phyloP scores from a whole-genome alignment of 495 filamentous ascomycete species.

The Hyphodiscus hymeniophilus region DNA sequence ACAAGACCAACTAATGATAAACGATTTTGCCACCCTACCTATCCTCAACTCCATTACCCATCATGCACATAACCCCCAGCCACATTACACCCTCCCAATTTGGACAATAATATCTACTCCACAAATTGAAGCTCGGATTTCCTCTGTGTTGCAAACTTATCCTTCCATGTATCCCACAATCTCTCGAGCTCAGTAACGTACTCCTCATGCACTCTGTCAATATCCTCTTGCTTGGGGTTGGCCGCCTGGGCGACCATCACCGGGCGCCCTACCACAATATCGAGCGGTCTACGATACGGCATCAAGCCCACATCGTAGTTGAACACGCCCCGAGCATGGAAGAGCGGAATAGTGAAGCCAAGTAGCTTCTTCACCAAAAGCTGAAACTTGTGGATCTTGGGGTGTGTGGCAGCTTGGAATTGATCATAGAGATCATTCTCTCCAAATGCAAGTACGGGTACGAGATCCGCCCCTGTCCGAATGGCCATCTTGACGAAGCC shows the following conservation, averaged over 20 bases:
- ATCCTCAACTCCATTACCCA: no score
- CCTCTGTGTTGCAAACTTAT: constrained; percentile 67
- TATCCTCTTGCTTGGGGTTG: constrained; percentile 59
- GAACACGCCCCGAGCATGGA: constrained; percentile 88
- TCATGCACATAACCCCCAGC: no score
- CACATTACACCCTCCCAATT: no score
- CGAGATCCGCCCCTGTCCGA: constrained; percentile 80
- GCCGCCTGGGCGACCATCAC: constrained; percentile 53
- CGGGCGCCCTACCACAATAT: constrained; percentile 79
- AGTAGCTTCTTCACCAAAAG: constrained; percentile 70
- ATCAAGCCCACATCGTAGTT: constrained; percentile 96
- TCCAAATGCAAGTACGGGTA: constrained; percentile 85
- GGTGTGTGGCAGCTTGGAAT: constrained; percentile 59
- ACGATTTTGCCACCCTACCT: no score
- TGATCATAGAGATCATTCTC: constrained; percentile 97
- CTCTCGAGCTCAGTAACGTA: constrained; percentile 75
- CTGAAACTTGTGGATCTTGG: constrained; percentile 66
- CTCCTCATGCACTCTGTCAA: constrained; percentile 66
- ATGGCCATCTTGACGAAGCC: constrained; percentile 93
- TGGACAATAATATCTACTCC: constrained; percentile 36
- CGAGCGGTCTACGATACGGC: constrained; percentile 82
- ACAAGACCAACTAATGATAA: no score
- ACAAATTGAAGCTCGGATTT: constrained; percentile 70
- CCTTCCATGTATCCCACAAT: constrained; percentile 85
- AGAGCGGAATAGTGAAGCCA: constrained; percentile 89